phyloP scores from a whole-genome alignment of 1,284 basidiomycete species.

The Ceratobasidium sp. region DNA sequence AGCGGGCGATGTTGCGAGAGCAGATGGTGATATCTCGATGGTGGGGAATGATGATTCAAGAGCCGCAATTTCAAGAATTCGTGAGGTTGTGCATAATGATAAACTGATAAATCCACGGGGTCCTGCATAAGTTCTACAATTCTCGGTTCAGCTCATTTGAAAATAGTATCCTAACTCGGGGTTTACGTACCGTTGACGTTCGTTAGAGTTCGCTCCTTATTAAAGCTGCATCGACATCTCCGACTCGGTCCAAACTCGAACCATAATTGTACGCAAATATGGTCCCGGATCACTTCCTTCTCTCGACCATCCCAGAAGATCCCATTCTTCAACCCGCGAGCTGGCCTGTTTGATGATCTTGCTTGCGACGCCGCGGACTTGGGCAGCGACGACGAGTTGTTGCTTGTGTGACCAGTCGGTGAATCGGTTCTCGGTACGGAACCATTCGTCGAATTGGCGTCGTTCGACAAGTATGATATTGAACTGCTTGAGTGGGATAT shows the following conservation, averaged over 20 bases:
- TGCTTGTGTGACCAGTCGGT: constrained; percentile 30
- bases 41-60: too few species aligned
- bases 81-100: too few species aligned
- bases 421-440: constrained; percentile 34
- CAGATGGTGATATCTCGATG: too few species aligned
- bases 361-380: constrained; percentile 32
- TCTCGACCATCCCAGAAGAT: constrained; percentile 37
- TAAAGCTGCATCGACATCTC: constrained; percentile 39
- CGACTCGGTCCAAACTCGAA: constrained; percentile 36
- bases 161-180: too few species aligned
- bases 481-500: constrained; percentile 18
- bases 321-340: constrained; percentile 33
- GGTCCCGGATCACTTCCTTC: constrained; percentile 23
- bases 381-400: constrained; percentile 34
- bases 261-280: constrained; percentile 38
- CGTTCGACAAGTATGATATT: constrained; percentile 30
- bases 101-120: too few species aligned
- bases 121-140: too few species aligned
- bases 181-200: too few species aligned
- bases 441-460: constrained; percentile 44
- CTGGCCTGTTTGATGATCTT: constrained; percentile 34
- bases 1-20: too few species aligned
- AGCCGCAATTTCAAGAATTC: too few species aligned
- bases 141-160: too few species aligned
- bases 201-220: neutral